phyloP scores from a whole-genome alignment of 83 land plant genomes.

The Picea engelmannii region DNA sequence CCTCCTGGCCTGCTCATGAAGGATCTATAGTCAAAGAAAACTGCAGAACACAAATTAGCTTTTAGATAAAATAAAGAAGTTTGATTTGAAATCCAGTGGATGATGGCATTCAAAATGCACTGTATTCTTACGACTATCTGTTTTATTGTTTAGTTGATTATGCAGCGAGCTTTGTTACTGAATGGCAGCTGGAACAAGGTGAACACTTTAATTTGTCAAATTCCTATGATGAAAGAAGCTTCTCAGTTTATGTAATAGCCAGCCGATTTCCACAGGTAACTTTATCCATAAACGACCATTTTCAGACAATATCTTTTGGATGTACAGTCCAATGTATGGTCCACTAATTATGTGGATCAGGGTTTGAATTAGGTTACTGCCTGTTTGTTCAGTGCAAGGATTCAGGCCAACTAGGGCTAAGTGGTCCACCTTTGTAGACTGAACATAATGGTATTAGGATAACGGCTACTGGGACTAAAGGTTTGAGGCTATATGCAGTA shows the following conservation, averaged over 20 bases:
- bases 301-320: too few species aligned
- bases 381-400: neutral
- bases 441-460: too few species aligned
- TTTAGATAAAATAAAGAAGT: neutral
- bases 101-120: conserved; percentile 7
- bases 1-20: neutral
- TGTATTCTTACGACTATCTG: neutral
- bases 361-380: neutral
- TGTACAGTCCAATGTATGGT: neutral
- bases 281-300: too few species aligned
- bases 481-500: too few species aligned
- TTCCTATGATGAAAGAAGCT: neutral
- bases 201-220: neutral
- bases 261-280: neutral
- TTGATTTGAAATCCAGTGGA: neutral
- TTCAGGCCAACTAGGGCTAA: too few species aligned
- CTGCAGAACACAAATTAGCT: neutral
- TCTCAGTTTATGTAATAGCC: neutral
- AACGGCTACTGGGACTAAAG: too few species aligned
- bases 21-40: neutral
- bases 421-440: too few species aligned
- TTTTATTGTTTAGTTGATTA: neutral
- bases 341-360: neutral
- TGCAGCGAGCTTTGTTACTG: neutral
- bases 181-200: neutral